phyloP scores from a whole-genome alignment of 257 asterid genomes.

The Parsonsia alboflavescens region DNA sequence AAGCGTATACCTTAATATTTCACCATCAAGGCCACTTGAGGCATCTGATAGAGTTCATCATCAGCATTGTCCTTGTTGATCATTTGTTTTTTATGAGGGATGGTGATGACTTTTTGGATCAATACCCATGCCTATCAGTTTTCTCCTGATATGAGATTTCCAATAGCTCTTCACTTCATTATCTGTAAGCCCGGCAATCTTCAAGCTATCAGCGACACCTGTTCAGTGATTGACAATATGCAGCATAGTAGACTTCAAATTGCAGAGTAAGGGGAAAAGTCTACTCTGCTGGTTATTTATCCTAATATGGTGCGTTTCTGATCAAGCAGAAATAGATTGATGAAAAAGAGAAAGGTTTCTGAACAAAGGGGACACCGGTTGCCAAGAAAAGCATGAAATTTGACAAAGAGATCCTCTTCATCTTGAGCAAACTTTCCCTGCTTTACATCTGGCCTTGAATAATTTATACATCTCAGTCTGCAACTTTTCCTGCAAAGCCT shows the following conservation, averaged over 20 bases:
- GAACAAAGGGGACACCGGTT: slow-evolving; percentile 25
- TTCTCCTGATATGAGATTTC: slow-evolving; percentile 37
- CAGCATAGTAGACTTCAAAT: too few relatives aligned
- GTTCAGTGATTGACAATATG: too few relatives aligned
- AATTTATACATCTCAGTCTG: slow-evolving; percentile 31
- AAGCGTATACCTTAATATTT: slow-evolving; percentile 4
- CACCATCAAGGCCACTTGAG: slow-evolving; percentile 3
- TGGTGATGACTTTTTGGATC: slow-evolving; percentile 41
- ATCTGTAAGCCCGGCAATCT: slow-evolving; percentile 46
- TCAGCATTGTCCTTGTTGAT: too few relatives aligned
- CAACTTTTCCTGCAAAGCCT: slow-evolving; percentile 45
- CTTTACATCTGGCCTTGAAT: slow-evolving; percentile 34
- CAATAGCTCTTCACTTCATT: slow-evolving; percentile 43
- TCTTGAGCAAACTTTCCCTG: slow-evolving; percentile 28
- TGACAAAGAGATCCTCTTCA: slow-evolving; percentile 51
- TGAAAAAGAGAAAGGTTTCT: not conserved
- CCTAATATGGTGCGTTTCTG: too few relatives aligned
- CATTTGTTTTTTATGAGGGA: not conserved
- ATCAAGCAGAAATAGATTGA: not conserved
- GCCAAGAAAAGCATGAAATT: slow-evolving; percentile 53
- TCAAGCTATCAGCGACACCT: slow-evolving; percentile 50
- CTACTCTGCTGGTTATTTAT: too few relatives aligned
- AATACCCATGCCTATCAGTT: slow-evolving; percentile 28
- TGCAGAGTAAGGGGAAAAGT: too few relatives aligned
- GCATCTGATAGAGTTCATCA: slow-evolving; percentile 15